These are phyloP conservation scores for Fomitopsis schrenkii DNA, from an alignment of 1,284 basidiomycete genomes.

Conservation along the genomic window DNA sequence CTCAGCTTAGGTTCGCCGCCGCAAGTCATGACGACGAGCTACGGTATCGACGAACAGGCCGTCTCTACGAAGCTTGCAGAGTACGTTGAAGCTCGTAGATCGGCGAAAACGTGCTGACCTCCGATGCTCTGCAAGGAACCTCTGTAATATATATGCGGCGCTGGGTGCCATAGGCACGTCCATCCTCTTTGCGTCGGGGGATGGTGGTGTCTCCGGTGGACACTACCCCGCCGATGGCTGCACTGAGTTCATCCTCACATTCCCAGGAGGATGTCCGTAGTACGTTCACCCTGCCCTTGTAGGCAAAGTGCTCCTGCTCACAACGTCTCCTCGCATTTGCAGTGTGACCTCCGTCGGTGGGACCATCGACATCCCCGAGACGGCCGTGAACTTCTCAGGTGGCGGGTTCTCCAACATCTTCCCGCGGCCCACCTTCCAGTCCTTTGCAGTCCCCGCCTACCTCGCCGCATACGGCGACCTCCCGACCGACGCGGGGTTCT, in stretches of 20 bases:
- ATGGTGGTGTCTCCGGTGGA: slow-evolving; percentile 55
- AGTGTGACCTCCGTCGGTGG: slow-evolving; percentile 57
- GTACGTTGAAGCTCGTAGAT: slow-evolving; percentile 40
- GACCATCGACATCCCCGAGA: slow-evolving; percentile 44
- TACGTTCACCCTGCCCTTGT: slow-evolving; percentile 43
- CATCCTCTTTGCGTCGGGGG: slow-evolving; percentile 63
- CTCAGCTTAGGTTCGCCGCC: slow-evolving; percentile 25
- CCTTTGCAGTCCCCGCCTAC: neutral
- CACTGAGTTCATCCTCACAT: slow-evolving; percentile 55
- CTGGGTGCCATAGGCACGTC: slow-evolving; percentile 57
- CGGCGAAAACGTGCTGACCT: neutral
- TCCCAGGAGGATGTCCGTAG: slow-evolving; percentile 60
- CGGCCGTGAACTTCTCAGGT: slow-evolving; percentile 36
- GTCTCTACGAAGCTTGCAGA: slow-evolving; percentile 47
- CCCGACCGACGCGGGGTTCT: slow-evolving; percentile 46
- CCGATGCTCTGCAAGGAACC: slow-evolving; percentile 5
- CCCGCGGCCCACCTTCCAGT: neutral
- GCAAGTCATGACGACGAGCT: slow-evolving; percentile 32
- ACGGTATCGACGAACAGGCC: slow-evolving; percentile 55
- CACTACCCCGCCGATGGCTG: slow-evolving; percentile 40
- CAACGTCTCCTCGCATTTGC: no score
- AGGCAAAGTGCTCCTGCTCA: no score
- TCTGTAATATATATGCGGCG: slow-evolving; percentile 28
- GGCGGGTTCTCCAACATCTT: slow-evolving; percentile 38
- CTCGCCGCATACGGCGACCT: neutral